Evolutionary conservation across 768 basidiomycete genomes (phyloP).

Genomic region (Amanita rimosa): DNA sequence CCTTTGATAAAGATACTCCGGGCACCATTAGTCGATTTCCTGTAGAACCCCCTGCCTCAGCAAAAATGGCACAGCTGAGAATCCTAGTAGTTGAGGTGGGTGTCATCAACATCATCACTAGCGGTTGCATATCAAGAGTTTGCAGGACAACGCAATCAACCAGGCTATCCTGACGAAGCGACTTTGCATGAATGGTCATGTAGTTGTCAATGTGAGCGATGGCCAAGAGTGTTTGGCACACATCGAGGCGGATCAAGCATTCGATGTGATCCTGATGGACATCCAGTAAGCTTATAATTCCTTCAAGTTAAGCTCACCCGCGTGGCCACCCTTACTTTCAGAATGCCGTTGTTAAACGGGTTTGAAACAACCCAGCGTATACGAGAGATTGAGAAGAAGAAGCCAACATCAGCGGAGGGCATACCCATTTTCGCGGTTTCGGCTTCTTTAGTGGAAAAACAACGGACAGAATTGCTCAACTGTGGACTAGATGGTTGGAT

Average conservation of each 20-base stretch:
- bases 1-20: not conserved
- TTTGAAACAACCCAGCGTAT: constrained; percentile 59
- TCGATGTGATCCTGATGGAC: constrained; percentile 77
- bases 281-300: constrained; percentile 43
- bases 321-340: constrained; percentile 14
- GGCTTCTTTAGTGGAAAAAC: constrained; percentile 52
- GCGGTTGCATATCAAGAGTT: not conserved
- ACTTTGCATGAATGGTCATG: constrained; percentile 53
- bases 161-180: constrained; percentile 59
- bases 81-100: constrained; percentile 61
- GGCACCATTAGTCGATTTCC: not conserved
- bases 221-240: constrained; percentile 66
- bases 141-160: constrained; percentile 68
- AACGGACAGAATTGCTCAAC: constrained; percentile 39
- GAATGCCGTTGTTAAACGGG: constrained; percentile 76
- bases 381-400: constrained; percentile 42
- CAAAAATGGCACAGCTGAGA: constrained; percentile 17
- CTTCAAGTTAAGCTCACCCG: not conserved
- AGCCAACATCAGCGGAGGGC: not conserved
- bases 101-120: not conserved
- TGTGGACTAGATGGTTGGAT: constrained; percentile 75
- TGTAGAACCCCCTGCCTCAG: not conserved
- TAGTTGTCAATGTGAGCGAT: constrained; percentile 54
- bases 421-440: constrained; percentile 80
- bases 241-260: constrained; percentile 42